Percentiles rank a stretch among this genome's conserved stretches.
Conservation (phyloP, 257 asterid genomes). For the Paulownia fortunei region DNA sequence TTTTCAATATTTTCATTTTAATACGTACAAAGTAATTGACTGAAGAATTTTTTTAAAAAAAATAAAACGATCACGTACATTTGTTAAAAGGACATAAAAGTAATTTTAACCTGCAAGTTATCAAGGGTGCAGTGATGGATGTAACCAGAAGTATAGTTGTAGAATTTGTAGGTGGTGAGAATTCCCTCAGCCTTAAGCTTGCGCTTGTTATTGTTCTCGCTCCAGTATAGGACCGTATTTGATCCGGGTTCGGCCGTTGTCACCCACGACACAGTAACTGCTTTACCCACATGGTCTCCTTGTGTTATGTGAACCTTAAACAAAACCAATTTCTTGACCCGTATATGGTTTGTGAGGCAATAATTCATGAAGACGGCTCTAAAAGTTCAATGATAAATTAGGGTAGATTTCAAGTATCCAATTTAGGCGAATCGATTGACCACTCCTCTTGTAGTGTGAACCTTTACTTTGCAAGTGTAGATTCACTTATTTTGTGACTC, state of each 20-base stretch:
- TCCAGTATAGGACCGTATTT: slow-evolving; percentile 55
- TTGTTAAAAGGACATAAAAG: neutral
- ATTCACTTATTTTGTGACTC: too few species aligned
- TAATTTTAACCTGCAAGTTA: slow-evolving; percentile 50
- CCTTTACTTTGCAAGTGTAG: too few species aligned
- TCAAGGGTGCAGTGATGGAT: slow-evolving; percentile 63
- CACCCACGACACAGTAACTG: slow-evolving; percentile 78
- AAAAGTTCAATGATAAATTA: too few species aligned
- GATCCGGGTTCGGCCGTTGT: slow-evolving; percentile 62
- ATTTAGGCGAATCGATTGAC: too few species aligned
- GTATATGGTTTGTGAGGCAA: too few species aligned
- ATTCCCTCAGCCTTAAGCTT: slow-evolving; percentile 45
- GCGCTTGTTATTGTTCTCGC: slow-evolving; percentile 27
- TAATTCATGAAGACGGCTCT: too few species aligned
- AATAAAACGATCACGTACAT: too few species aligned
- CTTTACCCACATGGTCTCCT: slow-evolving; percentile 73
- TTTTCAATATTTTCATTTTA: too few species aligned
- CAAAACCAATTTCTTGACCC: neutral
- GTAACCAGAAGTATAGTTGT: slow-evolving; percentile 73
- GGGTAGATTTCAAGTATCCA: too few species aligned
- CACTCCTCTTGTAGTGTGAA: too few species aligned
- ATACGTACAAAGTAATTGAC: too few species aligned
- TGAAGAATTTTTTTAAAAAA: too few species aligned
- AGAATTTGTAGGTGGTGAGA: slow-evolving; percentile 52
- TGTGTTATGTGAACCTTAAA: slow-evolving; percentile 77